phyloP scores from a whole-genome alignment of 2,329 filamentous ascomycete species.

The Mariannaea sp. region DNA sequence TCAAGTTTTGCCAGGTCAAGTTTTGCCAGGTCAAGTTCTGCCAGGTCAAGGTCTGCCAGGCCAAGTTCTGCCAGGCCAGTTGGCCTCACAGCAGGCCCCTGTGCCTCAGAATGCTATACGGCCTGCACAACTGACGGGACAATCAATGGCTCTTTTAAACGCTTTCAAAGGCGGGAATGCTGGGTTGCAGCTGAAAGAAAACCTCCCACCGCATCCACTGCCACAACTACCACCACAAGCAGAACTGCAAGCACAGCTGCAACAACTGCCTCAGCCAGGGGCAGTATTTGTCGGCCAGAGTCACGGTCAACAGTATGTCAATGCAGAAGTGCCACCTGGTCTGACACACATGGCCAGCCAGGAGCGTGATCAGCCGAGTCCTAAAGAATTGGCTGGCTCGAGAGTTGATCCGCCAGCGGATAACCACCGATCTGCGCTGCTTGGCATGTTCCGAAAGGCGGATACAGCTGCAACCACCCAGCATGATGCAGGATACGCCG shows the following conservation, averaged over 20 bases:
- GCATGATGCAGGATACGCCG: constrained; percentile 1
- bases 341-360: constrained; percentile 17
- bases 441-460: constrained; percentile 59
- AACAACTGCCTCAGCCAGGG: constrained; percentile 13
- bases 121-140: constrained; percentile 44
- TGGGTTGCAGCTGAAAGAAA: constrained; percentile 29
- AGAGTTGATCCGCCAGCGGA: constrained; percentile 31
- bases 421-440: constrained; percentile 53
- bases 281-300: constrained; percentile 17
- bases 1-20: too few relatives aligned
- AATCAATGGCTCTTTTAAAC: constrained; percentile 51
- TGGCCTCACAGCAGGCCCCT: neutral
- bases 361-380: constrained; percentile 30
- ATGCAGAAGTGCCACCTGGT: constrained; percentile 17
- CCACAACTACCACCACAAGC: constrained; percentile 4
- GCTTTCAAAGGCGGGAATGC: constrained; percentile 47
- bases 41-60: constrained; percentile 12
- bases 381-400: constrained; percentile 38
- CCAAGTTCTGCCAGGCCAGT: constrained; percentile 23
- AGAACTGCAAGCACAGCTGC: neutral
- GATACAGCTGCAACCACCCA: constrained; percentile 21
- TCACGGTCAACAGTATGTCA: constrained; percentile 21
- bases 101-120: constrained; percentile 21
- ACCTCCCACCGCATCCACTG: constrained; percentile 7
- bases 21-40: too few relatives aligned